Evolutionary conservation across 1,284 basidiomycete genomes (phyloP), one percentile per base, ranked within the genome.

Genomic region (Apiotrichum laibachii): DNA sequence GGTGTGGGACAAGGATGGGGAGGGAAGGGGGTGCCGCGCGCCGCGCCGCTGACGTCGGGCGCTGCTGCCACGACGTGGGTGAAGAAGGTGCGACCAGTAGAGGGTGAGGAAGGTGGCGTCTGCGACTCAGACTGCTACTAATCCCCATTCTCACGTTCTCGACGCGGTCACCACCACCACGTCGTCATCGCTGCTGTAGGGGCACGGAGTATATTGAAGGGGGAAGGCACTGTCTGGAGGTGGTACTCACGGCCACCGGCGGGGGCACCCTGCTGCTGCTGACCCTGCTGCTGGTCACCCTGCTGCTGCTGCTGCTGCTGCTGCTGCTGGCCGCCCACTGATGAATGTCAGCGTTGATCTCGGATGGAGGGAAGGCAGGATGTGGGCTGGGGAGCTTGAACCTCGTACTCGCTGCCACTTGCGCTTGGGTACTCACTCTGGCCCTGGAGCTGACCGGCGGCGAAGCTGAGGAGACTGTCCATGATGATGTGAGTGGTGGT

Each of bases 381-480:
- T 39, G 48, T n/a, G n/a, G n/a, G n/a, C n/a, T n/a, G n/a, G n/a
- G n/a, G n/a, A n/a, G n/a, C n/a, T n/a, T n/a, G n/a, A n/a, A n/a
- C n/a, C n/a, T n/a, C n/a, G n/a, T n/a, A n/a, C n/a, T n/a, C n/a
- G n/a, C n/a, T n/a, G n/a, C n/a, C n/a, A n/a, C n/a, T n/a, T n/a
- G n/a, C n/a, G n/a, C n/a, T n/a, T 58, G 59, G 56, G 50, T 45
- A 69, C 67, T n/a, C 42, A 53, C 59, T 34, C 56, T 65, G 59
- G 50, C 56, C 42, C 61, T 64, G 40, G 48, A 67, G 57, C 60
- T 71, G 64, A 50, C 63, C 39, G 53, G 65, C 50, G 4, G 67
- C 69, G 43, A 71, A 71, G 57, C 70, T 69, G 59, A 69, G 60
- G 59, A 72, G 57, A 50, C 64, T 62, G 61, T 72, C 67, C 70